phyloP scores from a whole-genome alignment of 1,284 basidiomycete species.

The Gomphus sp. region DNA sequence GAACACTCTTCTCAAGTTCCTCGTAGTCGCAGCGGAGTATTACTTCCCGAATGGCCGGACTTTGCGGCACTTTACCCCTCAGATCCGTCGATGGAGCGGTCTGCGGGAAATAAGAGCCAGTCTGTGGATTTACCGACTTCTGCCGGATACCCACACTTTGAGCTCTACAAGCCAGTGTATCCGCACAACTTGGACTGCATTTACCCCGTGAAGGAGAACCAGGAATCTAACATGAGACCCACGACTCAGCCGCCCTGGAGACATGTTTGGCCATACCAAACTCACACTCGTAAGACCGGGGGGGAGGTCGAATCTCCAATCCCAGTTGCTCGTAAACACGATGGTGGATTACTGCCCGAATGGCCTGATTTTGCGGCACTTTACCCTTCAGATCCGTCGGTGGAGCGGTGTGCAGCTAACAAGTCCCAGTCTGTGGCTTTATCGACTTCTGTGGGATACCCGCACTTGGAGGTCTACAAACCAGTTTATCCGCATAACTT shows the following conservation, averaged over 20 bases:
- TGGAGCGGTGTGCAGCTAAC: too few species aligned
- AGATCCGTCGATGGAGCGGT: not conserved
- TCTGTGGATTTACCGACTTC: not conserved
- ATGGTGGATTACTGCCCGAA: not conserved
- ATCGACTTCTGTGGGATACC: too few species aligned
- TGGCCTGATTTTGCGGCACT: too few species aligned
- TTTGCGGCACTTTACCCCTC: not conserved
- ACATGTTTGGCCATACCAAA: conserved; percentile 22
- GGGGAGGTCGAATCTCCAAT: conserved; percentile 16
- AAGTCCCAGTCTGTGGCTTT: too few species aligned
- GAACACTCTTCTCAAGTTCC: conserved; percentile 14
- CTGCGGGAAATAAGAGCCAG: not conserved
- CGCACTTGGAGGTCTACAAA: conserved; percentile 12
- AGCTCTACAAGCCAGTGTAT: conserved; percentile 16
- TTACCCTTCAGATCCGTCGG: too few species aligned
- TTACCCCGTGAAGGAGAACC: too few species aligned
- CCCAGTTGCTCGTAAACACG: not conserved
- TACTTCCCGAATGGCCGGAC: not conserved
- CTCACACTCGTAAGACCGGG: conserved; percentile 9
- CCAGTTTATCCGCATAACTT: conserved; percentile 8
- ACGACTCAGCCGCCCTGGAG: conserved; percentile 6
- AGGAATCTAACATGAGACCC: too few species aligned
- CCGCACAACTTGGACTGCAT: not conserved
- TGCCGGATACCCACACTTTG: conserved; percentile 14
- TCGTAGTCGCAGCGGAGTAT: not conserved